These are phyloP conservation scores for Hydrangea macrophylla DNA, from an alignment of 148 eudicot species.

Conservation along the genomic window DNA sequence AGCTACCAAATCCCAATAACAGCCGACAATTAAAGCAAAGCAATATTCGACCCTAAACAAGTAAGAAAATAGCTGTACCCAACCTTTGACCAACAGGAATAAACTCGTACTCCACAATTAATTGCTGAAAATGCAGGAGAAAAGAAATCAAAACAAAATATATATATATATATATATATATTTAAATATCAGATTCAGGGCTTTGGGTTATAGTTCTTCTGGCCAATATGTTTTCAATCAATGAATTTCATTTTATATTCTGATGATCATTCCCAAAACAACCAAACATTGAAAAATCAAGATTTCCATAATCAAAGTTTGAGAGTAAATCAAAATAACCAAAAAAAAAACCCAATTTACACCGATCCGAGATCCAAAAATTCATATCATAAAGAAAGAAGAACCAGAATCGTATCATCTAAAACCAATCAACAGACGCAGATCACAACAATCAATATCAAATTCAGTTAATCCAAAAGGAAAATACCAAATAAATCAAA, in stretches of 20 bases:
- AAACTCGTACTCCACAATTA: too few relatives aligned
- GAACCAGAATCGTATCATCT: too few relatives aligned
- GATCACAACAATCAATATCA: neutral
- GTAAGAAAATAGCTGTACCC: too few relatives aligned
- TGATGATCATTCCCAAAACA: neutral
- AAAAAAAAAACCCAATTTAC: neutral
- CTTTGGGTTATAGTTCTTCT: neutral
- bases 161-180: neutral
- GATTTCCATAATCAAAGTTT: neutral
- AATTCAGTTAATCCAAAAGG: neutral
- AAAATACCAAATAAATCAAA: neutral
- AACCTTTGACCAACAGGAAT: too few relatives aligned
- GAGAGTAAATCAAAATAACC: neutral
- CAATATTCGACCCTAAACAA: too few relatives aligned
- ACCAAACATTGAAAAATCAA: neutral
- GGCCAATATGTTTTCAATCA: neutral
- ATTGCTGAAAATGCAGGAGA: too few relatives aligned
- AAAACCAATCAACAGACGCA: neutral
- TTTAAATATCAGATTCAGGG: neutral
- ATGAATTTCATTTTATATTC: neutral
- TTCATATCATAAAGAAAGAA: neutral
- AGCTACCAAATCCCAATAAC: too few relatives aligned
- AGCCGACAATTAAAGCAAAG: too few relatives aligned
- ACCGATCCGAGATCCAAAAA: slow-evolving; percentile 1
- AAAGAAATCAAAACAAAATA: neutral